Evolutionary conservation across 1,284 basidiomycete species (phyloP), one percentile per base, ranked within the genome.

Genomic region (Exobasidium rhododendri): DNA sequence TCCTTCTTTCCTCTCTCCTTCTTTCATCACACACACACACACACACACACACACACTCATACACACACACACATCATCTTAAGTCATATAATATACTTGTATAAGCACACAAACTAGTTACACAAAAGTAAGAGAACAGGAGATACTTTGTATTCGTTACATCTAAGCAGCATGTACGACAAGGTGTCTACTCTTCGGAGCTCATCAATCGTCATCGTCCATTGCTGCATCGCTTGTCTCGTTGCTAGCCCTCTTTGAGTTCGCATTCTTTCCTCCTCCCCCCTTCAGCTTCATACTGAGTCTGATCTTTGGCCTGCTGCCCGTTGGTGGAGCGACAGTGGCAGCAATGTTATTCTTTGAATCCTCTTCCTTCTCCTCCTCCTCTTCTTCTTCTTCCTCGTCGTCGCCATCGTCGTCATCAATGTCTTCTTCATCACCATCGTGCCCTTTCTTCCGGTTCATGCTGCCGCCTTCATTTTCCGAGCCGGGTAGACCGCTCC

Each of bases 401-500:
- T 40, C 35, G 7, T 40, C 35, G 17, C 22, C 50, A 6, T 40
- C 31, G 7, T 59, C 55, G n/a, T 57, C 29, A 22, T 57, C 50
- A 14, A 52, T n/a, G 10, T 47, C 56, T 2, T 57, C 56, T 57
- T 53, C 58, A 6, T 7, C 56, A 14, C 26, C 50, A 20, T 59
- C 31, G 43, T 45, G 14, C 2, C 14, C n/a, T 7, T 50, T n/a
- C 24, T n/a, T 30, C 24, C 22, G 7, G 4, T 13, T 22, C 24
- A 22, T 31, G 24, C 20, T 22, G 11, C 50, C 29, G 35, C 44
- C 58, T 31, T 45, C 53, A 17, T 31, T 40, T 20, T 40, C 52
- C 17, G 54, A 56, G 22, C 73, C 69, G 1, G 74, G 73, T 54
- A 75, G 55, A 4, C 68, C 74, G 17, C 67, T 68, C 24, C 62